Evolutionary conservation across 164 flowering plant genomes (phyloP), one percentile per base, ranked within the genome.

Genomic region (Litsea cubeba): DNA sequence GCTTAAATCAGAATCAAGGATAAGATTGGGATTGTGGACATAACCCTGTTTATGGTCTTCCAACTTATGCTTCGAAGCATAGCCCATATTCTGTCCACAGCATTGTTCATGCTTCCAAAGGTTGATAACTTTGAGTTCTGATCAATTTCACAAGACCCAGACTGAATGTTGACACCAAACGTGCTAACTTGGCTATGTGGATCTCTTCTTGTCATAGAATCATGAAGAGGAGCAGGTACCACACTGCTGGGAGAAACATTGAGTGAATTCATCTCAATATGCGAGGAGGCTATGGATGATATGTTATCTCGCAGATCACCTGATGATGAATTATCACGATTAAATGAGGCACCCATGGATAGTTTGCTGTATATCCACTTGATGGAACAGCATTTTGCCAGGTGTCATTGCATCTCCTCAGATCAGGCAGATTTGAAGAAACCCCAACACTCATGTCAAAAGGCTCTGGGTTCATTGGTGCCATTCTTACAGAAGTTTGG

Each of bases 361-460:
- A 83, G 77, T 77, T 80, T 70, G 86, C 65, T 49, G 82, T 76
- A 80, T 74, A 67, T 17, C 77, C 82, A 62, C 77, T 77, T 65
- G 85, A 76, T 51, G 79, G 83, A 69, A 76, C 83, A 68, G 82
- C 83, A 76, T 62, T 81, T 63, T 85, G 85, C 96, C 89, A 88
- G 63, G 76, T 81, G 28, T 82, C 80, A 50, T 65, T 79, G 60
- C 83, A 77, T 80, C 87, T 83, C 28, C 65, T 76, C 66, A 50
- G 84, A 80, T 87, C 87, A 24, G 80, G 79, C 68, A 82, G 70
- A 68, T 79, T 81, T 63, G 88, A 76, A 73, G 87, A 81, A 64
- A 72, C 68, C 22, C 76, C 76, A 58, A 40, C 64, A 49, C 72
- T 75, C 7, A 76, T 50, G 23, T 76, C 77, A 58, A 80, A 79